These are phyloP conservation scores for Haplosporangium sp. DNA, from an alignment of 371 early-diverging fungal genomes.

Conservation along the genomic window DNA sequence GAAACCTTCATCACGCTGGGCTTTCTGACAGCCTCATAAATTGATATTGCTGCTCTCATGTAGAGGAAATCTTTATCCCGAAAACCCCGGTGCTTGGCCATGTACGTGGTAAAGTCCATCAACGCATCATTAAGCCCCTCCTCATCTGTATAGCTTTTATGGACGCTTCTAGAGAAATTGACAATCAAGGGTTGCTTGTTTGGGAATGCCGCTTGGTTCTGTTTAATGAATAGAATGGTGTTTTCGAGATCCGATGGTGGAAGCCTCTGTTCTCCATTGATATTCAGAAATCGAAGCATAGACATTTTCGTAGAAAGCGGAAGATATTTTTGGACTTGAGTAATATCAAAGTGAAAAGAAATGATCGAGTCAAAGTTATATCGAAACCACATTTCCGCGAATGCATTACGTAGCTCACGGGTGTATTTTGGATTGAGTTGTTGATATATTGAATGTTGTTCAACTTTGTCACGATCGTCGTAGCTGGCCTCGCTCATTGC, in stretches of 20 bases:
- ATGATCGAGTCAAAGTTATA: not conserved
- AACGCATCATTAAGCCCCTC: not conserved
- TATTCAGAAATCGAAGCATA: not conserved
- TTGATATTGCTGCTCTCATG: slow-evolving; percentile 1
- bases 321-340: not conserved
- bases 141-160: too few relatives aligned
- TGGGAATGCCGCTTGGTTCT: not conserved
- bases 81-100: not conserved
- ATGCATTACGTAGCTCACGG: not conserved
- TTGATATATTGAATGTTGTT: not conserved
- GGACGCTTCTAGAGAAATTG: not conserved
- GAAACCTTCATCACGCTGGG: not conserved
- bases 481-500: not conserved
- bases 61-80: not conserved
- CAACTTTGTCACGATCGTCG: not conserved
- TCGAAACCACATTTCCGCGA: not conserved
- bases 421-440: not conserved
- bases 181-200: not conserved
- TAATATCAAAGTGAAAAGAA: not conserved
- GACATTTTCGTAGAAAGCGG: not conserved
- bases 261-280: not conserved
- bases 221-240: not conserved
- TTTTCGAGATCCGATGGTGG: not conserved
- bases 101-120: not conserved
- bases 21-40: slow-evolving; percentile 11